Evolutionary conservation across 768 basidiomycete genomes (phyloP).

Genomic region (Tremella fuciformis): DNA sequence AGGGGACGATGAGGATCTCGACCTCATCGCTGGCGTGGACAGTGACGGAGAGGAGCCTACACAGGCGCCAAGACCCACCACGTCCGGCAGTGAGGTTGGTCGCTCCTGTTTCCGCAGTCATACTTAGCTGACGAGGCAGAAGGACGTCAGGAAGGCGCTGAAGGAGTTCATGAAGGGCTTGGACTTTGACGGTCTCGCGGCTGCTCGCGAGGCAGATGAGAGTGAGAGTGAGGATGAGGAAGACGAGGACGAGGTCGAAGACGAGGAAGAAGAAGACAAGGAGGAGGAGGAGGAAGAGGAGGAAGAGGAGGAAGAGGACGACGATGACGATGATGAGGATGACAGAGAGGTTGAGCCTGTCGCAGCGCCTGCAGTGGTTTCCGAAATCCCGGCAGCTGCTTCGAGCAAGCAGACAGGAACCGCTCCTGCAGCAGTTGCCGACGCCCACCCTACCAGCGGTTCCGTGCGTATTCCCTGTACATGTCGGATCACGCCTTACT

Average conservation of each 20-base stretch:
- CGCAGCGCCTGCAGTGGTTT: conserved; percentile 4
- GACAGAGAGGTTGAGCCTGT: conserved; percentile 18
- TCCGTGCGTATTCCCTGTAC: conserved; percentile 14
- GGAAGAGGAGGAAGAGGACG: conserved; percentile 7
- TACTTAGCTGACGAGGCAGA: conserved; percentile 24
- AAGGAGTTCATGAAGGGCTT: conserved; percentile 50
- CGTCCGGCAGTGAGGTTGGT: conserved; percentile 27
- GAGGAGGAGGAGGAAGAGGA: conserved; percentile 11
- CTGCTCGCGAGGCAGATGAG: conserved; percentile 29
- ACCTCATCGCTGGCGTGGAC: conserved; percentile 45
- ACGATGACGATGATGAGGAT: conserved; percentile 23
- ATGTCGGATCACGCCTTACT: background rate
- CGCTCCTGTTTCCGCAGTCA: background rate
- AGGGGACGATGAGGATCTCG: conserved; percentile 49
- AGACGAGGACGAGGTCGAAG: conserved; percentile 32
- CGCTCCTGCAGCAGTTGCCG: conserved; percentile 9
- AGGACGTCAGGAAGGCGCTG: conserved; percentile 41
- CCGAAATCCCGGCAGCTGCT: conserved; percentile 50
- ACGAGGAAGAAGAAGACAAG: conserved; percentile 15
- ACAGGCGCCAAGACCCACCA: background rate
- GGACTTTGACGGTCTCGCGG: conserved; percentile 32
- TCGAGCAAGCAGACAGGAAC: conserved; percentile 17
- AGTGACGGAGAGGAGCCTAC: conserved; percentile 34
- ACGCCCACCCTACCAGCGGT: conserved; percentile 22
- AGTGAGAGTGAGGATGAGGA: conserved; percentile 36